These are phyloP conservation scores for Stephania cephalantha DNA, from an alignment of 164 flowering plant species.

Conservation along the genomic window DNA sequence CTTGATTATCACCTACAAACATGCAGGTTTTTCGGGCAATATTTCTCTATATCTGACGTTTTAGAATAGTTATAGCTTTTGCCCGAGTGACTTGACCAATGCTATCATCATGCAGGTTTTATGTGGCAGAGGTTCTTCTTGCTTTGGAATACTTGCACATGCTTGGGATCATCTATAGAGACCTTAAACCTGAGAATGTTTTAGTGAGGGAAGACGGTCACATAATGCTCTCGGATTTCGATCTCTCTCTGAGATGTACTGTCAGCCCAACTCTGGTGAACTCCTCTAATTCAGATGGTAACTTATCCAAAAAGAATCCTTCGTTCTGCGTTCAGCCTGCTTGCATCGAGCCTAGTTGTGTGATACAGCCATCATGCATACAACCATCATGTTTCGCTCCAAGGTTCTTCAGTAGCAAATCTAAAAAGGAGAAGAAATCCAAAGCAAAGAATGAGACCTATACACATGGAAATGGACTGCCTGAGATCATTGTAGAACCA, in stretches of 20 bases:
- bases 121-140: slow-evolving; percentile 91
- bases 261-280: slow-evolving; percentile 69
- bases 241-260: slow-evolving; percentile 74
- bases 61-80: background rate
- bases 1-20: too few relatives aligned
- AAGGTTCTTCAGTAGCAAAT: slow-evolving; percentile 45
- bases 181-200: slow-evolving; percentile 91
- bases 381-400: slow-evolving; percentile 79
- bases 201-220: slow-evolving; percentile 90
- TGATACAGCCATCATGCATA: slow-evolving; percentile 63
- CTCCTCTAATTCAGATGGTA: slow-evolving; percentile 37
- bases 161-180: slow-evolving; percentile 93
- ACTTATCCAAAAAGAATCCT: slow-evolving; percentile 40
- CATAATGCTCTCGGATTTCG: slow-evolving; percentile 95
- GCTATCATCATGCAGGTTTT: slow-evolving; percentile 48
- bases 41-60: background rate
- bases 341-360: slow-evolving; percentile 59
- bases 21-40: background rate
- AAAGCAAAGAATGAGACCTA: slow-evolving; percentile 39
- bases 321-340: slow-evolving; percentile 61
- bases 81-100: slow-evolving; percentile 6
- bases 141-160: slow-evolving; percentile 92
- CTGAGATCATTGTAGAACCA: slow-evolving; percentile 89
- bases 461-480: slow-evolving; percentile 55
- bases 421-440: slow-evolving; percentile 52